Evolutionary conservation across 2,329 filamentous ascomycete species (phyloP), one percentile per base, ranked within the genome.

Genomic region (Colletotrichum limetticola): DNA sequence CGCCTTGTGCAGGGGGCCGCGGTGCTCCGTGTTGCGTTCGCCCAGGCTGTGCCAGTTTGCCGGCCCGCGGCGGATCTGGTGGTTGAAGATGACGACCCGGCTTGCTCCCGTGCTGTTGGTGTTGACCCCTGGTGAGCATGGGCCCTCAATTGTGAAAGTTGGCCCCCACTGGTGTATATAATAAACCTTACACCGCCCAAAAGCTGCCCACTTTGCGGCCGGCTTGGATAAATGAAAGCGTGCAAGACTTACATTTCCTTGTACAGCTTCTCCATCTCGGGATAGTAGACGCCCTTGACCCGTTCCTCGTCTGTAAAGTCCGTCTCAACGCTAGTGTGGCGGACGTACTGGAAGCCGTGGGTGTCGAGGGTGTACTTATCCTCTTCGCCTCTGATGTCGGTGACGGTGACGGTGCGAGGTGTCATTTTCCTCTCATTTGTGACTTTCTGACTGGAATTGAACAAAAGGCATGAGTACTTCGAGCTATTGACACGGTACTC

Each of bases 381-480:
- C 68, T 93, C 90, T 77, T 93, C 91, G 0, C 91, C 91, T 42
- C 88, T 81, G 14, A 83, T 87, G 0, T 93, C 91, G 85, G 49
- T 91, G 84, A 35, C 82, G 80, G 1, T 90, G 87, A 70, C 84
- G 82, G 0, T 87, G 85, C n/a, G 83, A 37, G 89, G 85, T 19
- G 91, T 87, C 77, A 93, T 89, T 0, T 91, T 93, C 78, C 93
- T 90, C 80, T 93, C 91, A 82, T 93, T 93, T 68, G 93, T 81
- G 53, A 92, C 82, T 11, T 93, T 84, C 22, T 67, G 75, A 28
- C 74, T 76, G 66, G 60, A 11, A 35, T 55, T 56, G 28, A 30
- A 22, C 14, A 28, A 49, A 24, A 32, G 26, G n/a, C 56, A 66
- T 68, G 57, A 74, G 71, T 26, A 67, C 26, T 28, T 24, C 32